Evolutionary conservation across 1,139 yeast genomes (phyloP), one percentile per base, ranked within the genome.

Genomic region (Pichia sp.): DNA sequence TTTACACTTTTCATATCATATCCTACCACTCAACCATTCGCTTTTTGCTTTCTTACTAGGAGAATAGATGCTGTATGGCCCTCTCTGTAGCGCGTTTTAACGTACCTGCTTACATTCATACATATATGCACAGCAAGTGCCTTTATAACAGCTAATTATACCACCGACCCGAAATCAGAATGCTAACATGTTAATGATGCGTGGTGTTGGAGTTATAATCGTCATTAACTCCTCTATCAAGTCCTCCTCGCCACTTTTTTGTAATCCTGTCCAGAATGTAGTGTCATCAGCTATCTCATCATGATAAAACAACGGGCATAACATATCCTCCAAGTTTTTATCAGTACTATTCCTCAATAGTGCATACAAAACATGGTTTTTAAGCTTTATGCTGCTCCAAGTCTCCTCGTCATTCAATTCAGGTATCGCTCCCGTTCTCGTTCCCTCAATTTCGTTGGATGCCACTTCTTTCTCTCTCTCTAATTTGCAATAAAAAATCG

Each of bases 231-330:
- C 37, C 15, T 40, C 40, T 14, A 38, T 37, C 19, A 42, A 32
- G 9, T 40, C 41, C 3, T 31, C 32, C 11, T 36, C 35, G 8
- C 34, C 21, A 15, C 26, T 18, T 5, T 20, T 5, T 31, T 38
- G 38, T 18, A 41, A 30, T 3, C 22, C 26, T 19, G 28, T 16
- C 48, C 46, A 42, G 23, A 44, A 42, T n/a, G 25, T 29, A 3
- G 19, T 19, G 16, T 38, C 28, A 8, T 33, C 27, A 10, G 35
- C 29, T 5, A 44, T 16, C 21, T 37, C 37, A 12, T 24, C 19
- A 14, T 38, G 32, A 20, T 31, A 28, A 21, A 40, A 44, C 6
- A 23, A 17, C 20, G 36, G 29, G 17, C 40, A 31, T 20, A 41
- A 22, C 4, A 22, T 10, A 6, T 29, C 24, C 27, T 40, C 44